Evolutionary conservation across 2,329 filamentous ascomycete species (phyloP).

Genomic region (Dactylellina sp.): DNA sequence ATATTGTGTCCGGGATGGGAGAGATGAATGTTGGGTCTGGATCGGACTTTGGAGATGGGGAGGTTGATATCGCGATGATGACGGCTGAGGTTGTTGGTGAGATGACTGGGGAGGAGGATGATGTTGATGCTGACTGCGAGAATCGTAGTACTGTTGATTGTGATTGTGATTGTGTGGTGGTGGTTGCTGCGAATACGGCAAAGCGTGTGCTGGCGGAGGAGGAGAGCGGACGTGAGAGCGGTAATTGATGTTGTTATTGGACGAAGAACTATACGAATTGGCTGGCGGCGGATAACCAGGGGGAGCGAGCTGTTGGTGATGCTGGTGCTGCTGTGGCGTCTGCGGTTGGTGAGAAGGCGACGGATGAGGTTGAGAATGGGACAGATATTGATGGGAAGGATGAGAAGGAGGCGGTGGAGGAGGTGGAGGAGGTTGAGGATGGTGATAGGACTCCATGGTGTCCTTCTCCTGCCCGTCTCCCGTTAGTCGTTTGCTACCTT

Average conservation of each 20-base stretch:
- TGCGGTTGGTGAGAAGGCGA: constrained; percentile 2
- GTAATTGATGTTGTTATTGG: constrained; percentile 41
- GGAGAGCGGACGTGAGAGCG: constrained; percentile 18
- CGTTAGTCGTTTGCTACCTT: background rate
- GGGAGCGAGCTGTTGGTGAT: constrained; percentile 25
- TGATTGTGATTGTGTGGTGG: constrained; percentile 10
- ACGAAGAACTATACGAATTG: constrained; percentile 16
- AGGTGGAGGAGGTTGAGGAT: constrained; percentile 9
- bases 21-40: constrained; percentile 38
- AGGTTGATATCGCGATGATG: constrained; percentile 51
- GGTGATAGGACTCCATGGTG: constrained; percentile 46
- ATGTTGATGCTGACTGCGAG: constrained; percentile 26
- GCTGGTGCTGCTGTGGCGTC: constrained; percentile 16
- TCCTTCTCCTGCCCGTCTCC: background rate
- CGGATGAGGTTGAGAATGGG: constrained; percentile 5
- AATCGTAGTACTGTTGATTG: constrained; percentile 49
- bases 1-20: constrained; percentile 45
- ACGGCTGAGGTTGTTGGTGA: constrained; percentile 13
- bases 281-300: constrained; percentile 45
- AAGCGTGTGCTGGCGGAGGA: constrained; percentile 50
- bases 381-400: constrained; percentile 18
- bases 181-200: constrained; percentile 6
- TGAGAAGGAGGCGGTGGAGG: constrained; percentile 4
- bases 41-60: constrained; percentile 43
- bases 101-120: constrained; percentile 2